phyloP scores from a whole-genome alignment of 2,329 filamentous ascomycete species.

The Paramyrothecium sp. region DNA sequence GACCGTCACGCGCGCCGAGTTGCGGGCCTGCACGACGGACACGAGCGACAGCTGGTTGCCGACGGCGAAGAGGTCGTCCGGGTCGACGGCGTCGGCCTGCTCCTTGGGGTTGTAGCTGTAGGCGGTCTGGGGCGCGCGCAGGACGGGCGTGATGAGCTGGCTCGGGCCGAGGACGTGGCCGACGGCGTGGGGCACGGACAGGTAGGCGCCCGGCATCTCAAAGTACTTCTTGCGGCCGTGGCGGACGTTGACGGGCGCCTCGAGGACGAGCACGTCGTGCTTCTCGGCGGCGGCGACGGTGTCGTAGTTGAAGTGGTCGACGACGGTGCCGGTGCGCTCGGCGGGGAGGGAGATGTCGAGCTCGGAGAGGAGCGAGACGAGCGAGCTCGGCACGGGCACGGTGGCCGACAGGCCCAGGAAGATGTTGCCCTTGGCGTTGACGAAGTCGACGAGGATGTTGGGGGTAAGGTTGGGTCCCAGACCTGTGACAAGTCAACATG shows the following conservation, averaged over 20 bases:
- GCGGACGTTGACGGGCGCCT: conserved; percentile 64
- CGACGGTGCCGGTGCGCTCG: conserved; percentile 80
- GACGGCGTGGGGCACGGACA: conserved; percentile 80
- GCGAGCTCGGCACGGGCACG: conserved; percentile 65
- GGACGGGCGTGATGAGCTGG: conserved; percentile 74
- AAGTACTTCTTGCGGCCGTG: conserved; percentile 78
- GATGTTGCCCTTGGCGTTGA: conserved; percentile 90
- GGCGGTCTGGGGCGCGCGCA: conserved; percentile 79
- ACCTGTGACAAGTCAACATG: conserved; percentile 45
- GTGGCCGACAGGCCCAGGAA: conserved; percentile 79
- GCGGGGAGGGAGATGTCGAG: conserved; percentile 84
- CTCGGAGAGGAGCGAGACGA: conserved; percentile 79
- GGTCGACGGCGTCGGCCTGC: conserved; percentile 60
- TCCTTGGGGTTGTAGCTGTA: conserved; percentile 96
- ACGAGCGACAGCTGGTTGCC: conserved; percentile 82
- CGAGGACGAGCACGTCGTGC: conserved; percentile 85
- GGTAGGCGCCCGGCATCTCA: conserved; percentile 46
- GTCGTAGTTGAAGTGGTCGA: conserved; percentile 97
- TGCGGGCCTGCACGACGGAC: conserved; percentile 86
- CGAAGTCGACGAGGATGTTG: conserved; percentile 82
- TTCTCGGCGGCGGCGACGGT: conserved; percentile 70
- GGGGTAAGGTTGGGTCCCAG: conserved; percentile 88
- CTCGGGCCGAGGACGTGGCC: conserved; percentile 80
- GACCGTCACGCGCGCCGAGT: conserved; percentile 85
- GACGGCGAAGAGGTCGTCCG: conserved; percentile 80